Conservation (phyloP, 2,329 filamentous ascomycete genomes). For the Daldinia sp. region DNA sequence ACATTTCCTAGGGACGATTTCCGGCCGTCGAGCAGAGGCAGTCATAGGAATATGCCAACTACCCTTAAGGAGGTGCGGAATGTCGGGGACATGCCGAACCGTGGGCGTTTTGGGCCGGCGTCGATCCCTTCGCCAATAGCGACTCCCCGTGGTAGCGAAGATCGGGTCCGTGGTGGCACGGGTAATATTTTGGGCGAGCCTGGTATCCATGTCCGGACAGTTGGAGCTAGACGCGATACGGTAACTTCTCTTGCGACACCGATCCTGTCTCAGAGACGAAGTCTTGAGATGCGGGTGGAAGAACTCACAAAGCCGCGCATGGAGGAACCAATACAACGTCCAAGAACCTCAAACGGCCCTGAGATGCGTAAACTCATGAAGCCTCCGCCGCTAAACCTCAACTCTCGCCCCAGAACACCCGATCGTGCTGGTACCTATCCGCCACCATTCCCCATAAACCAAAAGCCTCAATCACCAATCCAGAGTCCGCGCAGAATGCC, state of each 20-base stretch:
- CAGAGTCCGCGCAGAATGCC: conserved; percentile 5
- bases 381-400: conserved; percentile 29
- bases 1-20: conserved; percentile 25
- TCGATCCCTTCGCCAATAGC: conserved; percentile 55
- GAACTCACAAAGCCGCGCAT: conserved; percentile 19
- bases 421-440: conserved; percentile 32
- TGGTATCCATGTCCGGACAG: conserved; percentile 58
- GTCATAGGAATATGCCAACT: conserved; percentile 39
- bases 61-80: conserved; percentile 38
- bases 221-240: conserved; percentile 61
- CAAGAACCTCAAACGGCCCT: conserved; percentile 38
- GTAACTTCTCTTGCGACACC: conserved; percentile 52
- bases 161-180: conserved; percentile 40
- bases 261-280: conserved; percentile 52
- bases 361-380: conserved; percentile 12
- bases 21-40: conserved; percentile 39
- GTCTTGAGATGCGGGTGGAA: conserved; percentile 59
- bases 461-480: conserved; percentile 25
- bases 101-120: conserved; percentile 42
- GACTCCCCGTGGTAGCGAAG: conserved; percentile 53
- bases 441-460: conserved; percentile 12
- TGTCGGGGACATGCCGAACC: conserved; percentile 30
- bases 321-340: conserved; percentile 17
- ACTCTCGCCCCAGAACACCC: conserved; percentile 21
- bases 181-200: conserved; percentile 48